phyloP scores from a whole-genome alignment of 768 basidiomycete species.

The Tephrocybe sp. region DNA sequence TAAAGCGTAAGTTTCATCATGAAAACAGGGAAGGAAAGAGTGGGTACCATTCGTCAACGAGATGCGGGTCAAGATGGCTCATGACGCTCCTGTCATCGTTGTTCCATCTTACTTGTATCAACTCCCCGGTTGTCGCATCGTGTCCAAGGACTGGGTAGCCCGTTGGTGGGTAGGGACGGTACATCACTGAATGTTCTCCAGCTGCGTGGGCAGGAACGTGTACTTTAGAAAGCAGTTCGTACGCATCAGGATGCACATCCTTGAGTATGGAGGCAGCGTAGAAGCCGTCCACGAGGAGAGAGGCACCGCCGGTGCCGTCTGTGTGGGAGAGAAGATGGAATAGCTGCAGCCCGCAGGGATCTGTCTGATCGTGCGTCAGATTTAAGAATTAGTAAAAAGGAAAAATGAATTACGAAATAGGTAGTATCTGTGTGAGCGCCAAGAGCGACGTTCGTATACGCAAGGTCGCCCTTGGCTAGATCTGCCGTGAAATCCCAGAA shows the following conservation, averaged over 20 bases:
- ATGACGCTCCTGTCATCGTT: conserved; percentile 91
- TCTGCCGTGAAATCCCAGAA: conserved; percentile 98
- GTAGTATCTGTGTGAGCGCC: conserved; percentile 77
- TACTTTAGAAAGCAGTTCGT: conserved; percentile 65
- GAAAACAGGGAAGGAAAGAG: background rate
- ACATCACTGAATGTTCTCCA: conserved; percentile 63
- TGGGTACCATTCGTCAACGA: conserved; percentile 74
- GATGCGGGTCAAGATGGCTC: conserved; percentile 50
- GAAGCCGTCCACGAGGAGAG: conserved; percentile 95
- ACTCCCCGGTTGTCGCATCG: conserved; percentile 55
- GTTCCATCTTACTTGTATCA: conserved; percentile 89
- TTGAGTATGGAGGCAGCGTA: conserved; percentile 83
- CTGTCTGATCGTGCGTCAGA: conserved; percentile 52
- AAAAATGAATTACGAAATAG: conserved; percentile 53
- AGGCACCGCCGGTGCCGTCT: conserved; percentile 80
- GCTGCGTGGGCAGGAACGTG: conserved; percentile 86
- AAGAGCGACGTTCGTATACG: conserved; percentile 88
- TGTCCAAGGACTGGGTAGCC: conserved; percentile 76
- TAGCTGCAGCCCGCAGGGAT: conserved; percentile 93
- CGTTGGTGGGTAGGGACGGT: conserved; percentile 53
- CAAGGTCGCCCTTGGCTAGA: conserved; percentile 88
- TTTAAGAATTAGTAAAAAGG: background rate
- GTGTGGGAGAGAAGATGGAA: conserved; percentile 91
- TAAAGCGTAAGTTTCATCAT: background rate
- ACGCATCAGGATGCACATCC: conserved; percentile 68